phyloP scores from a whole-genome alignment of 176 grass and related monocot species.

The Musa beccarii region DNA sequence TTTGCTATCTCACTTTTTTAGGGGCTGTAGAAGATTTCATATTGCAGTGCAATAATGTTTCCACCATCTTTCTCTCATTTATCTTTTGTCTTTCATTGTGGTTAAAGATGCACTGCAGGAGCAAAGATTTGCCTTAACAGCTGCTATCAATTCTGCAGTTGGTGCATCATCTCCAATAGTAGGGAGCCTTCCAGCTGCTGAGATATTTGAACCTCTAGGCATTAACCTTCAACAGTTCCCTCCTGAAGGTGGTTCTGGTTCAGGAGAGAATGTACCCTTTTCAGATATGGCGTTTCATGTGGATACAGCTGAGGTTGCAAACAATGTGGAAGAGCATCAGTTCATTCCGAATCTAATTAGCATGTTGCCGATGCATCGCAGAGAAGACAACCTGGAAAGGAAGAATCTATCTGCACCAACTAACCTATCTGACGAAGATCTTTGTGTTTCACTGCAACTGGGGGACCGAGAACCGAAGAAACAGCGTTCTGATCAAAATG shows the following conservation, averaged over 20 bases:
- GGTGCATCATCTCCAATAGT: constrained; percentile 42
- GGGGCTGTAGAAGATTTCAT: not conserved
- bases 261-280: constrained; percentile 26
- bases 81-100: not conserved
- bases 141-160: constrained; percentile 36
- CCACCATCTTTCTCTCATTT: not conserved
- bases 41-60: constrained; percentile 4
- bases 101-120: constrained; percentile 71
- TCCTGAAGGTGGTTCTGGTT: constrained; percentile 24
- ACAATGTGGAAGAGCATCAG: constrained; percentile 68
- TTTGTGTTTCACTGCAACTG: constrained; percentile 59
- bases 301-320: constrained; percentile 25
- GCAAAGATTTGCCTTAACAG: constrained; percentile 52
- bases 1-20: constrained; percentile 5
- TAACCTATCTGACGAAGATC: constrained; percentile 60
- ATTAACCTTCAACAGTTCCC: constrained; percentile 77
- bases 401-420: constrained; percentile 46
- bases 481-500: constrained; percentile 18
- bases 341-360: constrained; percentile 72
- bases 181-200: constrained; percentile 16
- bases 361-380: constrained; percentile 34
- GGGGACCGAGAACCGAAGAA: constrained; percentile 65
- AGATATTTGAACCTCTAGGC: constrained; percentile 52
- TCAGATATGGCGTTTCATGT: constrained; percentile 19
- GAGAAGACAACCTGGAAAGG: constrained; percentile 15